A percentile compares a stretch with the other conserved stretches of the same genome.
These are phyloP conservation scores for grape (Vitis vinifera) DNA, from an alignment of 164 flowering plant genomes.

Conservation along the genomic window DNA sequence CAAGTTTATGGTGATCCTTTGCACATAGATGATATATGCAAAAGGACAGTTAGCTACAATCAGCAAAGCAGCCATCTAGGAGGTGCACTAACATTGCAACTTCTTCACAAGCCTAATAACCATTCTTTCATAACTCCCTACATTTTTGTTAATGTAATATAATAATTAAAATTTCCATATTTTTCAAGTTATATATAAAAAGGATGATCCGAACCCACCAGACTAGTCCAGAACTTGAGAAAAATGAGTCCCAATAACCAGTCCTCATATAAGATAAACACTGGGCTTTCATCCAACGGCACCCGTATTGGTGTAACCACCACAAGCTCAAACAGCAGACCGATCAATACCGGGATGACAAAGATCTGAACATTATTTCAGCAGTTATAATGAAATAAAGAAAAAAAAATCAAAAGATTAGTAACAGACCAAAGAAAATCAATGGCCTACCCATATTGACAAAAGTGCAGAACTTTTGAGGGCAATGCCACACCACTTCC, in stretches of 20 bases:
- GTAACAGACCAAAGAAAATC: neutral
- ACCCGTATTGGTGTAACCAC: conserved; percentile 75
- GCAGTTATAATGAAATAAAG: neutral
- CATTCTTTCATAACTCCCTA: too few relatives aligned
- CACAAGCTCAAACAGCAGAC: conserved; percentile 64
- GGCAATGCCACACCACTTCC: conserved; percentile 61
- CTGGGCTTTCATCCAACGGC: conserved; percentile 77
- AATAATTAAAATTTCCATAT: too few relatives aligned
- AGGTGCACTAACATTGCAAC: too few relatives aligned
- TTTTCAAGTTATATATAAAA: neutral
- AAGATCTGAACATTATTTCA: conserved; percentile 40
- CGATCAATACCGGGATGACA: conserved; percentile 64
- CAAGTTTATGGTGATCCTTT: too few relatives aligned
- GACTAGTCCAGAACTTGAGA: conserved; percentile 68
- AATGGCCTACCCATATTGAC: conserved; percentile 59
- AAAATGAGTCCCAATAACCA: conserved; percentile 71
- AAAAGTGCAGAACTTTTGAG: conserved; percentile 56
- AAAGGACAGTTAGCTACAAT: too few relatives aligned
- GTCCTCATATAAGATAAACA: conserved; percentile 68
- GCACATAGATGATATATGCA: too few relatives aligned
- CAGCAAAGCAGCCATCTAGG: too few relatives aligned
- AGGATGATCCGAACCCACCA: conserved; percentile 33
- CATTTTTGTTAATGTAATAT: too few relatives aligned
- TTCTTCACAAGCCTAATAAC: neutral
- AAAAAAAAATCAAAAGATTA: neutral